Conservation (phyloP, 495 filamentous ascomycete genomes). For the Oleoguttula mirabilis region DNA sequence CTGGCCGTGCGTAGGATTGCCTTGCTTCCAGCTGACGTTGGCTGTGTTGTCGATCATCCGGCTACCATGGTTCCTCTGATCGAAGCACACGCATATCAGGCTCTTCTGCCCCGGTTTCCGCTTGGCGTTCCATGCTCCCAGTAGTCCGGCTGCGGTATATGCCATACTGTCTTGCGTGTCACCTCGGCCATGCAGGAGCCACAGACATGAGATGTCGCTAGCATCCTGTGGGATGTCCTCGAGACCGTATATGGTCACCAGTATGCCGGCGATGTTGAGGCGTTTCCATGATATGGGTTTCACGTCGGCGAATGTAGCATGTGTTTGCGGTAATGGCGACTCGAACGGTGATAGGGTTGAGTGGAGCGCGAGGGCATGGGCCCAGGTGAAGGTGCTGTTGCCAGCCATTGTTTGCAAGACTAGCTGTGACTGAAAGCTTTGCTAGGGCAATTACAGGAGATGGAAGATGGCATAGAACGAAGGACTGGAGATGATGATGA, state of each 20-base stretch:
- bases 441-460: too few relatives aligned
- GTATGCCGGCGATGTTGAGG: constrained; percentile 61
- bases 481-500: too few relatives aligned
- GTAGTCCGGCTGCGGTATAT: constrained; percentile 40
- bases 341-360: constrained; percentile 18
- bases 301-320: constrained; percentile 17
- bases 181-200: constrained; percentile 75
- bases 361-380: constrained; percentile 20
- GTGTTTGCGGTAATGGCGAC: constrained; percentile 14
- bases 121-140: constrained; percentile 46
- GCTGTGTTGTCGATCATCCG: constrained; percentile 44
- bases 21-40: constrained; percentile 67
- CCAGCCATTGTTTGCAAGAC: too few relatives aligned
- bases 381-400: constrained; percentile 20
- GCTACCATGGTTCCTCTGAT: constrained; percentile 81
- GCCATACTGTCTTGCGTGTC: constrained; percentile 59
- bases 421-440: too few relatives aligned
- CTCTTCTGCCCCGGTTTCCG: constrained; percentile 31
- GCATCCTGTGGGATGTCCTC: constrained; percentile 47
- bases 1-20: constrained; percentile 71
- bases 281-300: constrained; percentile 46
- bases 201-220: constrained; percentile 54
- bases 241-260: constrained; percentile 66
- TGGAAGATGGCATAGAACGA: too few relatives aligned
- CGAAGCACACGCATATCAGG: constrained; percentile 70